Evolutionary conservation across 2,329 filamentous ascomycete genomes (phyloP).

Genomic region (Xylaria sp.): DNA sequence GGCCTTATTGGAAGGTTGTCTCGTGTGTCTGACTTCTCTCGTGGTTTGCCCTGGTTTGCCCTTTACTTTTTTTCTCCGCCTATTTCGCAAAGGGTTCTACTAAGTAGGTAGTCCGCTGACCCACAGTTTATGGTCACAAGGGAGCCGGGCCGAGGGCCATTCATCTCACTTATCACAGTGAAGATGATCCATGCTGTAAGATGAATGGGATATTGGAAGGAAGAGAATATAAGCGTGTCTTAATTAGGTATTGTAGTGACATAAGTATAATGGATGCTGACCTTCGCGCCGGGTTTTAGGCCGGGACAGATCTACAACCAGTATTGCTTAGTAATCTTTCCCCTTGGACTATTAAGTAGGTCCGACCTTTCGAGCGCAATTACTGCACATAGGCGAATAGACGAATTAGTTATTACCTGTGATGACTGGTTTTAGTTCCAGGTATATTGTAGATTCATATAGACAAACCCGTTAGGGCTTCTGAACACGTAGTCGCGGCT

Average conservation of each 20-base stretch:
- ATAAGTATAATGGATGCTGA: neutral
- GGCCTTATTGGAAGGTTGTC: neutral
- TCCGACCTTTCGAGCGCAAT: too few species aligned
- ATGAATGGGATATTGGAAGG: neutral
- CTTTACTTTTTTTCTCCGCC: too few species aligned
- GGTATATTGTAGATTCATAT: neutral
- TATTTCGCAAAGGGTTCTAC: too few species aligned
- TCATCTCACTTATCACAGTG: neutral
- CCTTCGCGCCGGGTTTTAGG: neutral
- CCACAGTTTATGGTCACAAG: slow-evolving; percentile 23
- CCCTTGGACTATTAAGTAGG: neutral
- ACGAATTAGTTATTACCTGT: neutral
- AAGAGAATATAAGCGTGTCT: neutral
- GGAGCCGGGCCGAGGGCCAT: slow-evolving; percentile 11
- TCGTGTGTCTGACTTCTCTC: too few species aligned
- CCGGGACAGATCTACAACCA: neutral
- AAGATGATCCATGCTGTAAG: neutral
- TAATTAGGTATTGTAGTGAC: neutral
- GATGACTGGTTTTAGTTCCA: too few species aligned
- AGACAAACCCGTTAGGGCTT: neutral
- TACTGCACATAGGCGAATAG: neutral
- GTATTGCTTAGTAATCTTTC: too few species aligned
- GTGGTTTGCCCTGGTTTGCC: too few species aligned
- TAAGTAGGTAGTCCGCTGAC: neutral
- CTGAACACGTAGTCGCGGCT: neutral